Conservation (phyloP, 371 early-diverging fungal species). For the Mucor indicus region DNA sequence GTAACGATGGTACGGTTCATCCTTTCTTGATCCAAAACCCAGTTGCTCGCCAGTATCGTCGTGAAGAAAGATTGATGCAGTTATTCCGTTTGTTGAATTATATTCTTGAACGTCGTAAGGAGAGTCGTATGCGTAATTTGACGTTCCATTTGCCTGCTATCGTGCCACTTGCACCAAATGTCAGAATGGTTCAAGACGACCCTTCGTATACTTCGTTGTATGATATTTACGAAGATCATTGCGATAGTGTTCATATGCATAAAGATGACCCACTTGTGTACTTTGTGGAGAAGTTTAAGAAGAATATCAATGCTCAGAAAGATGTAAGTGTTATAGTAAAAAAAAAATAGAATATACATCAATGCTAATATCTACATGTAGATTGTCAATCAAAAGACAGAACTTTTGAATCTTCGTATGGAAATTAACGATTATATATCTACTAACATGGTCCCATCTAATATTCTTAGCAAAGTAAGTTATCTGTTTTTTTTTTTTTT, state of each 20-base stretch:
- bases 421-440: conserved; percentile 82
- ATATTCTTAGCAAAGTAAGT: conserved; percentile 69
- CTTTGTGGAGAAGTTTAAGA: conserved; percentile 64
- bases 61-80: conserved; percentile 94
- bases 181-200: conserved; percentile 92
- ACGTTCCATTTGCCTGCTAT: conserved; percentile 90
- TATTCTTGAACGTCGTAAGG: conserved; percentile 74
- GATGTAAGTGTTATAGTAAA: conserved; percentile 20
- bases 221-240: conserved; percentile 86
- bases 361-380: conserved; percentile 1
- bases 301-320: conserved; percentile 41
- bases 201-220: conserved; percentile 82
- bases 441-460: conserved; percentile 75
- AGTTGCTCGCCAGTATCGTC: conserved; percentile 77
- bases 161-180: conserved; percentile 88
- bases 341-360: not conserved
- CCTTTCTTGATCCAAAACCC: conserved; percentile 94
- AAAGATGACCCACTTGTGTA: conserved; percentile 82
- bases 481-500: not conserved
- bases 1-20: conserved; percentile 86
- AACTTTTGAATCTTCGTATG: conserved; percentile 71
- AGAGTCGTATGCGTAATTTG: conserved; percentile 77
- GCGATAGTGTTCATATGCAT: conserved; percentile 60
- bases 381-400: conserved; percentile 52
- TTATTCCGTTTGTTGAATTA: conserved; percentile 88